Base-by-base conservation (phyloP, 2,329 filamentous ascomycete species). In the Fusarium sp. region DNA sequence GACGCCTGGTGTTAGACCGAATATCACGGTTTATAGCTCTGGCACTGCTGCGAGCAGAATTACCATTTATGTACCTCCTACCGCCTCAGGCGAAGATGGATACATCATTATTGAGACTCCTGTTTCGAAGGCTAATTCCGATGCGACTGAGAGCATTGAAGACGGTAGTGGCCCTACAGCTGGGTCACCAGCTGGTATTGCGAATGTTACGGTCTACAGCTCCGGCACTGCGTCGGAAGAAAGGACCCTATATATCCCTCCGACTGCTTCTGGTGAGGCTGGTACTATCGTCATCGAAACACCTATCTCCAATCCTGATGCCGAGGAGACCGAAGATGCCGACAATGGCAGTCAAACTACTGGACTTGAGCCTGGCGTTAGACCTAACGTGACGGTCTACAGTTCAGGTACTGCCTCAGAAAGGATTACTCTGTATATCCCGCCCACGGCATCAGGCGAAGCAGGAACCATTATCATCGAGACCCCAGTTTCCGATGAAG, bases 231-330 rank as follows among this genome's bases (percentile, higher is more conserved):
- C 42, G 5, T 52, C 60, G 1, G 48, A 33, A 1, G 26, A n/a
- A 15, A 41, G 53, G 6, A 67, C 60, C 2, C 30, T 54, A 2
- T 65, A 50, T 2, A 5, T 50, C 1, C 58, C 62, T 5, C 53
- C 53, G 2, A 38, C 30, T 3, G 27, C 41, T 1, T 55, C 61
- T 0, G 60, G 37, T 8, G 59, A 59, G 8, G 37, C 35, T 3
- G 64, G 64, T 3, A 66, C 61, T 0, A 26, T 67, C 10, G 32
- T 65, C 1, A 48, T 67, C 3, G 48, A 67, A 33, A 55, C 48
- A 3, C 57, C 61, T 12, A 26, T 27, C 1, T 15, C 42, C 2
- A 37, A 17, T 9, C 14, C 38, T 2, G 32, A 8, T 3, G 18
- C 17, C 2, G 27, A 12, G 15, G 17, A 35, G 11, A 46, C 44